A percentile compares a stretch with the other conserved stretches of the same genome.
Evolutionary conservation across 305 asterid species (phyloP).

Genomic region (Fraxinus dipetala): DNA sequence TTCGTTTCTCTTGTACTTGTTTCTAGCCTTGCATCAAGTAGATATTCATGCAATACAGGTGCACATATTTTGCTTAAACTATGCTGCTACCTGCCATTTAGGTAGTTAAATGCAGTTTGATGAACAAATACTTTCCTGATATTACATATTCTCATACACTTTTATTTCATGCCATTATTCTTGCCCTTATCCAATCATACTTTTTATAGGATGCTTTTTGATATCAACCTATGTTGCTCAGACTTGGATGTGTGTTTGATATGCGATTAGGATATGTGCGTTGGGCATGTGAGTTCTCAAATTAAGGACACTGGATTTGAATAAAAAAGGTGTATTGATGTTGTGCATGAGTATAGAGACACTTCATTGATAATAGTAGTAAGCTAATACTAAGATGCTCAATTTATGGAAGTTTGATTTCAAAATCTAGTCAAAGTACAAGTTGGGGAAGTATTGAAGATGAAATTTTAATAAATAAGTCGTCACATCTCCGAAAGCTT

Average conservation of each 20-base stretch:
- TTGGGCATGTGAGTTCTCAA: not conserved
- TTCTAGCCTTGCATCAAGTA: conserved; percentile 12
- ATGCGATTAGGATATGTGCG: not conserved
- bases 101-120: conserved; percentile 20
- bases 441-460: not conserved
- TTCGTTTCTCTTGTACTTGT: conserved; percentile 18
- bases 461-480: not conserved
- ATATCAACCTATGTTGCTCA: conserved; percentile 19
- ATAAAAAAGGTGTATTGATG: not conserved
- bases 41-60: conserved; percentile 8
- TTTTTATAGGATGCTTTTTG: conserved; percentile 1
- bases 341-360: not conserved
- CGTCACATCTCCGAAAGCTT: not conserved
- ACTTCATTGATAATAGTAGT: not conserved
- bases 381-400: not conserved
- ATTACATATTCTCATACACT: not conserved
- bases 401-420: not conserved
- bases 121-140: conserved; percentile 12
- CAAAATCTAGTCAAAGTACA: not conserved
- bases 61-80: conserved; percentile 21
- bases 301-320: not conserved
- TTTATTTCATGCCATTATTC: conserved; percentile 10
- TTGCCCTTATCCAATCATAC: not conserved
- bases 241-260: not conserved
- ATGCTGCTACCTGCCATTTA: conserved; percentile 20